Evolutionary conservation across 2,329 filamentous ascomycete species (phyloP), one percentile per base, ranked within the genome.

Genomic region (Penicillium sp.): DNA sequence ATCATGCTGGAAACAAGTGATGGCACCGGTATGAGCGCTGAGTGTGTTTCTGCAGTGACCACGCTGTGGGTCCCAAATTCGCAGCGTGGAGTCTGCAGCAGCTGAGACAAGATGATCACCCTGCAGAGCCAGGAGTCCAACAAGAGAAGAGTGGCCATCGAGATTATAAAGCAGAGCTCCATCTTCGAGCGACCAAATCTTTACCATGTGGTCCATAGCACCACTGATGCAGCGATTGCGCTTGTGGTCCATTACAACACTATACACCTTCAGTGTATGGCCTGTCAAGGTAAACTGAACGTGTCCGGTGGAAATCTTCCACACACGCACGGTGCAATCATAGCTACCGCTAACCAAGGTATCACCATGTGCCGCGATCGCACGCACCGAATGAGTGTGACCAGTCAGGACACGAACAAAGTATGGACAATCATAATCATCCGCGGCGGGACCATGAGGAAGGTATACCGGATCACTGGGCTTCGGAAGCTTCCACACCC

Each of bases 1-100:
- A 71, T 99, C 95, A 67, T 99, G 95, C 75, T 99, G 95, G 76
- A 99, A 99, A 75, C 95, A 99, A 4, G 95, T 99, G 63, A 99
- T 99, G 23, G 95, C 95, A 35, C 93, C 95, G 0, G 93, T 98
- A 69, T 99, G 95, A 0, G 95, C 95, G 66, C 89, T 93, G 57
- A 99, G 81, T 11, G 90, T 93, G 70, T 89, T 92, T 73, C 92
- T 93, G 75, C 95, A 98, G 63, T 91, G 88, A 8, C 95, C 95
- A 45, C 84, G 92, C 71, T 96, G 92, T 0, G 95, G 95, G 67
- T 99, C 93, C 95, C 95, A 99, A 55, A 99, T 96, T 44, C 95
- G 86, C 16, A 99, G 82, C 0, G 95, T 99, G 44, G 92, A 96
- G 69, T 99, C 95, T 0, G 95, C 95, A 6, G 95, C 95, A 1